Evolutionary conservation across 495 filamentous ascomycete species (phyloP).

Genomic region (Haplographium delicatum): DNA sequence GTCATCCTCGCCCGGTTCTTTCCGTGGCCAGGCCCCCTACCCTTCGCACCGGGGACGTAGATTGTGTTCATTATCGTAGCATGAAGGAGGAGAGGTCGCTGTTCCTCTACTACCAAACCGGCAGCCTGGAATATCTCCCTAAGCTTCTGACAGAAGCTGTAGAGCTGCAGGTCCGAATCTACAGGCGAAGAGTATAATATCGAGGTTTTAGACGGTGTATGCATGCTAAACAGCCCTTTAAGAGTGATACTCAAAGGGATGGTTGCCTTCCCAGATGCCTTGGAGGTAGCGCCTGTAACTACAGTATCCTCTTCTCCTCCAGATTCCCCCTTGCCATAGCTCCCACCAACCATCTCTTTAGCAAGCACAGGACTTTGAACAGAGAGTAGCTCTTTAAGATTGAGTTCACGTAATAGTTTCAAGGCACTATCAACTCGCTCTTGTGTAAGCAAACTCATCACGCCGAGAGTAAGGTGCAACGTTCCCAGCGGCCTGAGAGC

Average conservation of each 20-base stretch:
- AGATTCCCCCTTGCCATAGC: constrained; percentile 12
- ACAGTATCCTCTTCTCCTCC: neutral
- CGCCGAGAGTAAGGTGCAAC: constrained; percentile 80
- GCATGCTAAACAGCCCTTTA: constrained; percentile 44
- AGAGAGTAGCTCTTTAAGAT: constrained; percentile 45
- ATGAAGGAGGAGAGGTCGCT: constrained; percentile 68
- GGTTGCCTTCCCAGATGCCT: neutral
- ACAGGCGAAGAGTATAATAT: constrained; percentile 51
- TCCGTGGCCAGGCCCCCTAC: constrained; percentile 28
- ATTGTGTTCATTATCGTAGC: constrained; percentile 86
- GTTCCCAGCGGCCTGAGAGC: constrained; percentile 72
- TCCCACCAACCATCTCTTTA: neutral
- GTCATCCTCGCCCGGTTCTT: constrained; percentile 33
- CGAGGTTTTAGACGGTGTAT: constrained; percentile 34
- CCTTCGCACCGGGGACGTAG: constrained; percentile 52
- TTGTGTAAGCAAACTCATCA: constrained; percentile 65
- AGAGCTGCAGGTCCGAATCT: constrained; percentile 42
- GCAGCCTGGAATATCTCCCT: constrained; percentile 54
- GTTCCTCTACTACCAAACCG: constrained; percentile 56
- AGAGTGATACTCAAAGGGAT: constrained; percentile 33
- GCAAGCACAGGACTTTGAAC: constrained; percentile 3
- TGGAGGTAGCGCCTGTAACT: neutral
- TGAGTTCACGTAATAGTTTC: constrained; percentile 46
- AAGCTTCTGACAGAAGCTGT: constrained; percentile 58
- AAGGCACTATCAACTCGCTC: constrained; percentile 55